Conservation (phyloP, 2,329 filamentous ascomycete species). For the Ophidiomyces ophidiicola region DNA sequence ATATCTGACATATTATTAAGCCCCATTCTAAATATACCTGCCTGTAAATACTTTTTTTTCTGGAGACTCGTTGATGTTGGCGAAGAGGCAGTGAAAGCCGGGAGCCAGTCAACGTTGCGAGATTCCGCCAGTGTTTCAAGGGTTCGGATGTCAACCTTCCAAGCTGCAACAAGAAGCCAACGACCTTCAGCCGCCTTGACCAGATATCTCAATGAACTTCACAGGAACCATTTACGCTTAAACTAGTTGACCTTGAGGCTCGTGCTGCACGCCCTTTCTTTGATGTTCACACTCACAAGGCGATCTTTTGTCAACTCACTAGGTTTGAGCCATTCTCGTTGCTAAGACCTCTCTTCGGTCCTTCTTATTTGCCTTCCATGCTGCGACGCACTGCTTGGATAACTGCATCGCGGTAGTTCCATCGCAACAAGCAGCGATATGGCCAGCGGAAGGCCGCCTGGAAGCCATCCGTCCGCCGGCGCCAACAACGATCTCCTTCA, state of each 20-base stretch:
- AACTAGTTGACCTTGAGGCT: no score
- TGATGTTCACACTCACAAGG: no score
- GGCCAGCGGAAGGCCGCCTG: conserved; percentile 44
- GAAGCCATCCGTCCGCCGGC: conserved; percentile 35
- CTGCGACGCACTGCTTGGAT: background rate
- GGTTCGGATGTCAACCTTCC: conserved; percentile 6
- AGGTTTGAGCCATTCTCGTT: no score
- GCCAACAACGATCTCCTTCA: conserved; percentile 35
- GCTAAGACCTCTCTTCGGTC: background rate
- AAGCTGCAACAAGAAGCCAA: background rate
- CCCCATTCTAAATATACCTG: no score
- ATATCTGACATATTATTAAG: no score
- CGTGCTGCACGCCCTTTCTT: no score
- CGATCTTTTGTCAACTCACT: no score
- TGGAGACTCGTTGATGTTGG: no score
- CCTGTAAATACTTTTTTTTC: no score
- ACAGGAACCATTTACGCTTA: no score
- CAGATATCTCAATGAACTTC: no score
- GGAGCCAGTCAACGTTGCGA: conserved; percentile 4
- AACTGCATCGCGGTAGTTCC: conserved; percentile 18
- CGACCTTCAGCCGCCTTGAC: no score
- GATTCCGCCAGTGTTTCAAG: conserved; percentile 11
- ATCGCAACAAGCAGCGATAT: conserved; percentile 25
- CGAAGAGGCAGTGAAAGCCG: background rate
- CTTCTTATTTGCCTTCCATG: conserved; percentile 8